These are phyloP conservation scores for Apiospora hydei DNA, from an alignment of 2,329 filamentous ascomycete species.

Conservation along the genomic window DNA sequence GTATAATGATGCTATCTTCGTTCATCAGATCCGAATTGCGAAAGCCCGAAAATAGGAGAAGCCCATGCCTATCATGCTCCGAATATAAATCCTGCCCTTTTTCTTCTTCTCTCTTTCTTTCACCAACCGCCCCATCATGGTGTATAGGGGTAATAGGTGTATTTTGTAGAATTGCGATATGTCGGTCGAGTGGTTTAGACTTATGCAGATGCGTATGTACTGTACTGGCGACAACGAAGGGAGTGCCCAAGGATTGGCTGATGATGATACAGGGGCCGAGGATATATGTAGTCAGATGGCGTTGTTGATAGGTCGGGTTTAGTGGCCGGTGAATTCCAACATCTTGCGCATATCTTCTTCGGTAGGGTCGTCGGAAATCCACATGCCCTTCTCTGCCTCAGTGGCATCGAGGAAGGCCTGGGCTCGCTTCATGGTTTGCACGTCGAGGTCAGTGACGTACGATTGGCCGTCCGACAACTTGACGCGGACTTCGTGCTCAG, in stretches of 20 bases:
- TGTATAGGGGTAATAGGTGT: not conserved
- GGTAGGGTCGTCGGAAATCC: conserved; percentile 77
- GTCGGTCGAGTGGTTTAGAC: not conserved
- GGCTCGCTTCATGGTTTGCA: conserved; percentile 88
- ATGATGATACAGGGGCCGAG: not conserved
- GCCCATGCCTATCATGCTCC: not conserved
- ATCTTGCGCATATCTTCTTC: conserved; percentile 67
- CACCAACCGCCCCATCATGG: not conserved
- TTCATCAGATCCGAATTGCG: not conserved
- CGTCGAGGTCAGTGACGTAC: conserved; percentile 92
- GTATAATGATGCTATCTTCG: not conserved
- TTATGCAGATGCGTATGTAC: not conserved
- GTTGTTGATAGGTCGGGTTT: conserved; percentile 5
- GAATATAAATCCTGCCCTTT: not conserved
- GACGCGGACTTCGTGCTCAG: conserved; percentile 91
- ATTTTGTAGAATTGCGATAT: not conserved
- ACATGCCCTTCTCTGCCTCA: conserved; percentile 86
- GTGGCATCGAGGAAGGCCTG: conserved; percentile 82
- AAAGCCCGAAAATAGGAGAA: not conserved
- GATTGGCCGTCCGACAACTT: conserved; percentile 76
- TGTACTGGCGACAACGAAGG: not conserved
- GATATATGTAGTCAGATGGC: not conserved
- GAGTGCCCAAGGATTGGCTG: not conserved
- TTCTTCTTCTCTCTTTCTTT: not conserved
- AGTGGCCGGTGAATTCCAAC: conserved; percentile 56